phyloP scores from a whole-genome alignment of 225 moss, liverwort and hornwort genomes.

The Lunularia cruciata region DNA sequence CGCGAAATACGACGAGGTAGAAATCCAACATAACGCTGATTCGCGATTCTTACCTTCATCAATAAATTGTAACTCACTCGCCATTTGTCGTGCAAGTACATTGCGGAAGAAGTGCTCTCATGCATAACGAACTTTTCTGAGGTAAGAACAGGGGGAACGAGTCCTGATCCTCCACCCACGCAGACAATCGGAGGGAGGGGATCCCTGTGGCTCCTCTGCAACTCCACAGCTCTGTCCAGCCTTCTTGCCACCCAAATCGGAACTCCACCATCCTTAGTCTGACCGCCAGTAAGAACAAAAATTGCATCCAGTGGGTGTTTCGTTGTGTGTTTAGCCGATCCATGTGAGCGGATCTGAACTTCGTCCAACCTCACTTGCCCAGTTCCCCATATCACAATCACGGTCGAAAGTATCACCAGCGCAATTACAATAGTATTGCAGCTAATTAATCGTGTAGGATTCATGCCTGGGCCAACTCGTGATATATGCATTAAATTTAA shows the following conservation, averaged over 20 bases:
- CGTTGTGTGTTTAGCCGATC: neutral
- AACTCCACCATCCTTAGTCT: conserved; percentile 47
- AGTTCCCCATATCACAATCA: conserved; percentile 14
- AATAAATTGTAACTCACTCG: conserved; percentile 28
- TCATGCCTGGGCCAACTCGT: neutral
- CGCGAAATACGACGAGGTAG: neutral
- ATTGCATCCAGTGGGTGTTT: conserved; percentile 48
- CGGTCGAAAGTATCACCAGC: conserved; percentile 11
- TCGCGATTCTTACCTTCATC: conserved; percentile 5
- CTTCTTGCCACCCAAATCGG: conserved; percentile 59
- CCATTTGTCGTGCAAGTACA: conserved; percentile 45
- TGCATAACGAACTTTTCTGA: conserved; percentile 50
- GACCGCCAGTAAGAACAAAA: conserved; percentile 59
- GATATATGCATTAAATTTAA: neutral
- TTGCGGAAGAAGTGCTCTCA: conserved; percentile 53
- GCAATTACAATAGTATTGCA: conserved; percentile 19
- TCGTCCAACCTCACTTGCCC: neutral
- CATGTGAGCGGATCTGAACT: neutral
- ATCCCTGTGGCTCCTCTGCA: conserved; percentile 43
- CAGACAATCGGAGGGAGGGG: conserved; percentile 49
- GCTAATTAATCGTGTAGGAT: neutral
- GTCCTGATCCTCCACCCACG: conserved; percentile 48
- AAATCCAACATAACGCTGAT: neutral
- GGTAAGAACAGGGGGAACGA: conserved; percentile 44
- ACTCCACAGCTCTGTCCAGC: conserved; percentile 53